Percentiles rank a stretch among this genome's conserved stretches.
Evolutionary conservation across 805 yeast species (phyloP).

Genomic region (Pichia rugopelliculosa): DNA sequence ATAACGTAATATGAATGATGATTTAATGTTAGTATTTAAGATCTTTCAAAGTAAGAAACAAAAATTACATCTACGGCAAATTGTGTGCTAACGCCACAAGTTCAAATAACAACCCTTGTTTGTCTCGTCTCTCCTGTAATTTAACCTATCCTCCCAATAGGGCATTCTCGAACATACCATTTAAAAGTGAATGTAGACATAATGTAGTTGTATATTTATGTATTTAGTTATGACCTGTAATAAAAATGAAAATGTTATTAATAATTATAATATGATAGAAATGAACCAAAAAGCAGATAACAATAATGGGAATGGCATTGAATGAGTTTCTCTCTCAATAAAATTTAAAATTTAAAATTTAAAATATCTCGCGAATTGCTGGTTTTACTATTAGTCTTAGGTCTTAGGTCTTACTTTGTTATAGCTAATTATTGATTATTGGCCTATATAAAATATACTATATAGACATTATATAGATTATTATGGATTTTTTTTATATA

Average conservation of each 20-base stretch:
- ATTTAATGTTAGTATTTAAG: neutral
- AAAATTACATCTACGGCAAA: too few species aligned
- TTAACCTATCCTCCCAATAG: neutral
- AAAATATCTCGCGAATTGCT: neutral
- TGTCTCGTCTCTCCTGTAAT: too few species aligned
- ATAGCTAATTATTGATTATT: too few species aligned
- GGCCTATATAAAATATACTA: too few species aligned
- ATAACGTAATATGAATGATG: too few species aligned
- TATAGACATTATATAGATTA: neutral
- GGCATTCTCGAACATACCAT: slow-evolving; percentile 1
- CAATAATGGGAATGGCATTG: neutral
- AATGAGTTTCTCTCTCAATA: too few species aligned
- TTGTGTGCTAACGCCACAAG: neutral
- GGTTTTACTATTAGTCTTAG: too few species aligned
- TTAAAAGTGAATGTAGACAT: slow-evolving; percentile 6
- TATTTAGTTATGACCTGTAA: neutral
- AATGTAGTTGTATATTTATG: neutral
- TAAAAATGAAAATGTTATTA: too few species aligned
- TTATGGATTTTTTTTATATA: neutral
- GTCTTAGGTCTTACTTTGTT: too few species aligned
- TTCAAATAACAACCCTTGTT: neutral
- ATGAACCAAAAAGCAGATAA: neutral
- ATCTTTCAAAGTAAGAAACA: too few species aligned
- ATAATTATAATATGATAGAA: too few species aligned
- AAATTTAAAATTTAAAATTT: too few species aligned